A percentile compares a stretch with the other conserved stretches of the same genome.
Evolutionary conservation across 2,329 filamentous ascomycete genomes (phyloP).

Genomic region (Chrysoporthe cubensis): DNA sequence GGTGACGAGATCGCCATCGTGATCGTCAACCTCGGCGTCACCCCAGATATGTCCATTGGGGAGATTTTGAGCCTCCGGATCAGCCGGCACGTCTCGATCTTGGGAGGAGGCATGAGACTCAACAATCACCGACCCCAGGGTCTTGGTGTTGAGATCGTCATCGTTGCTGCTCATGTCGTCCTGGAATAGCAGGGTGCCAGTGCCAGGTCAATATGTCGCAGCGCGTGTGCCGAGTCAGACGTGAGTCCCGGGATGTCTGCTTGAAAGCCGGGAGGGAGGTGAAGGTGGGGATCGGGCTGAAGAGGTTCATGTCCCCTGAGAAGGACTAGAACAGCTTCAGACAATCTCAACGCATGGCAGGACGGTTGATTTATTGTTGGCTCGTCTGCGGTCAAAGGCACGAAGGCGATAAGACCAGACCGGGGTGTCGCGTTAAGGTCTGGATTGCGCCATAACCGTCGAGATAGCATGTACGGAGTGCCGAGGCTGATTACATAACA

Average conservation of each 20-base stretch:
- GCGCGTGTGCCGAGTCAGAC: background rate
- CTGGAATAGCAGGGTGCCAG: background rate
- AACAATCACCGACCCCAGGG: conserved; percentile 10
- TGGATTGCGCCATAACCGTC: conserved; percentile 6
- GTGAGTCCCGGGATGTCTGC: background rate
- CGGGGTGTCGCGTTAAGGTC: background rate
- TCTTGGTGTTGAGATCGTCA: conserved; percentile 16
- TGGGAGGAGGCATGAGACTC: conserved; percentile 7
- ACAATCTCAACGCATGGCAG: background rate
- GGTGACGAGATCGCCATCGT: conserved; percentile 51
- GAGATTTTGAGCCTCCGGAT: conserved; percentile 6
- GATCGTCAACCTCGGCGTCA: conserved; percentile 20
- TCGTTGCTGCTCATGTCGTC: conserved; percentile 20
- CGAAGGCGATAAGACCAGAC: background rate
- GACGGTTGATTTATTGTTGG: background rate
- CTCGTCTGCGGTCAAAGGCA: background rate
- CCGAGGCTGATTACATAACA: conserved; percentile 1
- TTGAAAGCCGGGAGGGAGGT: background rate
- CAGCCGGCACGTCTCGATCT: background rate
- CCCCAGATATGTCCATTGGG: background rate
- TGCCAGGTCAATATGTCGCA: background rate
- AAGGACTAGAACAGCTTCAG: background rate
- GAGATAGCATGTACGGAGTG: conserved; percentile 4
- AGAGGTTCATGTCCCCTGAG: background rate
- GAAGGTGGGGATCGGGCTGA: background rate